Percentiles rank a stretch among this genome's conserved stretches.
These are phyloP conservation scores for Encephalitozoon cuniculi DNA, from an alignment of 371 early-diverging fungal species.

Conservation along the genomic window DNA sequence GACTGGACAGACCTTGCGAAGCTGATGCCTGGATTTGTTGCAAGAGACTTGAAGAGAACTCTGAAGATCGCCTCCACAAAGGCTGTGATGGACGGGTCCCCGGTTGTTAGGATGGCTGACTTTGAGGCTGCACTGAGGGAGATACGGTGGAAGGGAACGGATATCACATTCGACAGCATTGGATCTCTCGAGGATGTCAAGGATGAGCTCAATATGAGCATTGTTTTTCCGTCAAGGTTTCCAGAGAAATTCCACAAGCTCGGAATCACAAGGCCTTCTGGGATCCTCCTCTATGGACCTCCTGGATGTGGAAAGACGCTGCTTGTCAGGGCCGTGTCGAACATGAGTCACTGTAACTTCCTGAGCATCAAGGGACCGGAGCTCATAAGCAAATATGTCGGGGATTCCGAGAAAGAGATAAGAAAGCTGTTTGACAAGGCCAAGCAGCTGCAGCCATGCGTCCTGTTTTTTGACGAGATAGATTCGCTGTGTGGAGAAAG, in stretches of 20 bases:
- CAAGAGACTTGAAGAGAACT: constrained; percentile 49
- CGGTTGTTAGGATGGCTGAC: constrained; percentile 29
- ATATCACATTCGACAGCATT: constrained; percentile 58
- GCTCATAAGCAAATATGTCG: constrained; percentile 95
- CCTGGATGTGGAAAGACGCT: constrained; percentile 99
- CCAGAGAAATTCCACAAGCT: constrained; percentile 78
- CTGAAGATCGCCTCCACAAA: constrained; percentile 46
- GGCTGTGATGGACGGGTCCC: constrained; percentile 31
- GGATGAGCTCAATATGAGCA: constrained; percentile 71
- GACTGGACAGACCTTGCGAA: constrained; percentile 43
- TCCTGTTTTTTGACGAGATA: constrained; percentile 94
- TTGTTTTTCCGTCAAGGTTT: constrained; percentile 79
- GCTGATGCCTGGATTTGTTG: constrained; percentile 58
- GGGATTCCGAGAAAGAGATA: constrained; percentile 92
- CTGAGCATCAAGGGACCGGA: constrained; percentile 97
- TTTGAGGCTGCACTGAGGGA: constrained; percentile 37
- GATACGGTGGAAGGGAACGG: constrained; percentile 30
- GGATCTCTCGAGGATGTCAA: constrained; percentile 58
- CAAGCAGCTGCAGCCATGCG: constrained; percentile 73
- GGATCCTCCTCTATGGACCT: constrained; percentile 93
- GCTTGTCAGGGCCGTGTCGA: constrained; percentile 89
- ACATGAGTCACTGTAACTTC: constrained; percentile 85
- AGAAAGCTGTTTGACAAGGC: constrained; percentile 92
- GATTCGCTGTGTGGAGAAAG: constrained; percentile 82
- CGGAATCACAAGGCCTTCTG: constrained; percentile 81